phyloP scores from a whole-genome alignment of 495 filamentous ascomycete species.

The Penicillium cosmopolitanum region DNA sequence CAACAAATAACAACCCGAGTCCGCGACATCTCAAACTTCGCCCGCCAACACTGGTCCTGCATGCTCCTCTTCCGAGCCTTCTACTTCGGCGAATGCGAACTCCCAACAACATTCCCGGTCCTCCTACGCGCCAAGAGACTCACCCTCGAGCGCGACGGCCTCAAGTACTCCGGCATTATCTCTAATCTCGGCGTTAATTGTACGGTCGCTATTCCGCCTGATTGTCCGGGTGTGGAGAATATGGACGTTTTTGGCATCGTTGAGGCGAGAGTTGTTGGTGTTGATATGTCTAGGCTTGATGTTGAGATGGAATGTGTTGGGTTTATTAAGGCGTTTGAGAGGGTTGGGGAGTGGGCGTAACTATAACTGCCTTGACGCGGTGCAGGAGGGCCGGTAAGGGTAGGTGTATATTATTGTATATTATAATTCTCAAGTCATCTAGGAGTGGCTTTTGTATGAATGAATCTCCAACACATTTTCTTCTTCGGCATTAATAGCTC shows the following conservation, averaged over 20 bases:
- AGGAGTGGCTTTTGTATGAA: too few species aligned
- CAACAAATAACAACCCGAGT: conserved; percentile 40
- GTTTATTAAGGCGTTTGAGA: conserved; percentile 45
- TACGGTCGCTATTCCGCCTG: conserved; percentile 31
- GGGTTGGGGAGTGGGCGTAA: conserved; percentile 43
- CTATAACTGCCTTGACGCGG: not conserved
- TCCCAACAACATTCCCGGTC: conserved; percentile 68
- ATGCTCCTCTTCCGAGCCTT: conserved; percentile 77
- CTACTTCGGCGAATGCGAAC: conserved; percentile 64
- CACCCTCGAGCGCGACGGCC: conserved; percentile 36
- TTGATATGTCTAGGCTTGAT: conserved; percentile 55
- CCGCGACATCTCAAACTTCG: conserved; percentile 35
- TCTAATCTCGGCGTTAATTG: conserved; percentile 40
- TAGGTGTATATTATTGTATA: conserved; percentile 3
- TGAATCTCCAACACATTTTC: too few species aligned
- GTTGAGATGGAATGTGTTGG: conserved; percentile 57
- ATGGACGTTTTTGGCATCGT: conserved; percentile 51
- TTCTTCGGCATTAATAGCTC: too few species aligned
- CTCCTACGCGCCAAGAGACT: conserved; percentile 43
- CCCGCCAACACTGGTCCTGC: conserved; percentile 62
- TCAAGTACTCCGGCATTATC: conserved; percentile 32
- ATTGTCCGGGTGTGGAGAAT: conserved; percentile 35
- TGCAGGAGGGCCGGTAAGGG: not conserved
- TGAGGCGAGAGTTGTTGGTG: conserved; percentile 59
- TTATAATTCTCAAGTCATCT: not conserved